Evolutionary conservation across 495 filamentous ascomycete species (phyloP), one percentile per base, ranked within the genome.

Genomic region (Pyronema omphalodes): DNA sequence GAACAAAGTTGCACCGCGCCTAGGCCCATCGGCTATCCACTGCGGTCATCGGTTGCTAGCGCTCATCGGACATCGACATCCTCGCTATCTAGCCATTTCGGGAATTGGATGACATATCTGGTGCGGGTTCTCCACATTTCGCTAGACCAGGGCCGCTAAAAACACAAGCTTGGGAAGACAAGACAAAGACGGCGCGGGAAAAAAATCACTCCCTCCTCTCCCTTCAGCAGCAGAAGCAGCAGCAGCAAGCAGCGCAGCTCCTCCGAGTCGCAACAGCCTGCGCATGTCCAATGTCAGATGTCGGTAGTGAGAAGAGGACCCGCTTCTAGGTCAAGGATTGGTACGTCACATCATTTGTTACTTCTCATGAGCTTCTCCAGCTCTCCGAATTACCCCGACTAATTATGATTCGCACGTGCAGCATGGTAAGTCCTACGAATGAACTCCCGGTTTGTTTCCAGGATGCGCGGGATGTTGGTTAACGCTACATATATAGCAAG

Each of bases 291-390:
- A 17, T 41, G 44, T 47, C 44, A 9, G 44, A 51, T 51, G 17
- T 51, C 48, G 18, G 33, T 23, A n/a, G 12, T 18, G 48, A 51
- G 48, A 6, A 51, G 48, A 51, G 48, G 48, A 12, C 48, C 48
- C 34, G 48, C 48, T n/a, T 51, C 33, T 9, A 9, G 48, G 33
- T 51, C 48, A 34, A 51, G 17, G 48, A 51, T 51, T 51, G 48
- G 48, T 51, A 51, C 12, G 48, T 29, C 44, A 15, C 44, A 12
- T 17, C 39, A 2, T 11, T 29, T 29, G 14, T 7, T 29, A 8
- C 7, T 18, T 47, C 19, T 29, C 19, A 11, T 17, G 44, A 43
- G 17, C 12, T 43, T 43, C 12, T 43, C 12, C 39, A 43, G 39
- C 12, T 43, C 12, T 12, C 44, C 19, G 19, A 12, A 12, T 41